Conservation (phyloP, 139 green algal genomes). For the Pycnococcus provasolii region DNA sequence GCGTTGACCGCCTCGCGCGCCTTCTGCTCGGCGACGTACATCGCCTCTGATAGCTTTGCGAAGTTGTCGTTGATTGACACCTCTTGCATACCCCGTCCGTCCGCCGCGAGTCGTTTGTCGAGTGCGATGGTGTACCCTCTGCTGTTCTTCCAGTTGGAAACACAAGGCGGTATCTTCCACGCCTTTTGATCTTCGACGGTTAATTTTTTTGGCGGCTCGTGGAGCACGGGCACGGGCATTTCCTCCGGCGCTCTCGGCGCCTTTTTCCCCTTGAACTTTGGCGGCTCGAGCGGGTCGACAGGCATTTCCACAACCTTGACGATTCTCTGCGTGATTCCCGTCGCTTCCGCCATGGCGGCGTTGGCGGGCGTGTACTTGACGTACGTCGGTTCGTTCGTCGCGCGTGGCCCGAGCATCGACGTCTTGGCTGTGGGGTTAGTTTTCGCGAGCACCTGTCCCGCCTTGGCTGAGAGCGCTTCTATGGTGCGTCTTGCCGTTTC, state of each 20-base stretch:
- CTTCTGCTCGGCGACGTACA: constrained; percentile 90
- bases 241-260: constrained; percentile 56
- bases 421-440: constrained; percentile 63
- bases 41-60: constrained; percentile 70
- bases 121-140: constrained; percentile 98
- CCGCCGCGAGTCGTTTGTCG: constrained; percentile 95
- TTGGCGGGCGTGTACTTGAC: constrained; percentile 89
- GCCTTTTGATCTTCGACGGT: constrained; percentile 80
- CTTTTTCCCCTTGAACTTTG: constrained; percentile 90
- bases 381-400: constrained; percentile 62
- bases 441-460: constrained; percentile 45
- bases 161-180: constrained; percentile 97
- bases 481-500: constrained; percentile 26
- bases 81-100: constrained; percentile 89
- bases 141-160: constrained; percentile 81
- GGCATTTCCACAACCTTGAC: constrained; percentile 96
- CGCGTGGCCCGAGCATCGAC: constrained; percentile 57
- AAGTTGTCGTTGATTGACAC: constrained; percentile 93
- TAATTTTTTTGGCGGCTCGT: constrained; percentile 77
- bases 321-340: constrained; percentile 35
- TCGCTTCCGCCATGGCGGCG: too few relatives aligned
- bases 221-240: constrained; percentile 91
- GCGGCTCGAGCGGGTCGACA: constrained; percentile 88
- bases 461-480: constrained; percentile 7
- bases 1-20: constrained; percentile 76